These are phyloP conservation scores for Fusarium dlaminii DNA, from an alignment of 2,329 filamentous ascomycete species.

Conservation along the genomic window DNA sequence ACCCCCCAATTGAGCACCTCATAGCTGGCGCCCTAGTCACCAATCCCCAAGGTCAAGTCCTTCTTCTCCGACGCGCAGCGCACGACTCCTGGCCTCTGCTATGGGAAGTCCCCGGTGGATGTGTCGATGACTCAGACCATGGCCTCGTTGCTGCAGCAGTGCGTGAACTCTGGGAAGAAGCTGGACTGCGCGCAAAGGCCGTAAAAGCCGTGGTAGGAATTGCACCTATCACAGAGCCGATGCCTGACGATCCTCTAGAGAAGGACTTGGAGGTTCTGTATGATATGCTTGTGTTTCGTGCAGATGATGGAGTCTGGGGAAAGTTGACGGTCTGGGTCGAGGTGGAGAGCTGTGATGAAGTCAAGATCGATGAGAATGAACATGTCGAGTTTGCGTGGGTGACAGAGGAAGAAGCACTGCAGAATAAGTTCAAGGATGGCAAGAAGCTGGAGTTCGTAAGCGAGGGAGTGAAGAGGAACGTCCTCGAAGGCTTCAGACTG, in stretches of 20 bases:
- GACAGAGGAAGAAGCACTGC: constrained; percentile 48
- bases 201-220: constrained; percentile 40
- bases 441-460: constrained; percentile 46
- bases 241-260: constrained; percentile 18
- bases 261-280: constrained; percentile 34
- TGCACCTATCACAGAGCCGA: not conserved
- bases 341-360: constrained; percentile 36
- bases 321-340: constrained; percentile 45
- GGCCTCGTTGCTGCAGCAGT: constrained; percentile 42
- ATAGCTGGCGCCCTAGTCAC: constrained; percentile 40
- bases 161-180: constrained; percentile 60
- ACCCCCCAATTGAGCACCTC: constrained; percentile 36
- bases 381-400: constrained; percentile 53
- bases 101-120: constrained; percentile 42
- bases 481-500: constrained; percentile 48
- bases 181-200: constrained; percentile 47
- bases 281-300: constrained; percentile 39
- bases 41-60: constrained; percentile 29
- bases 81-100: constrained; percentile 42
- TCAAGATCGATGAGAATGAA: constrained; percentile 49
- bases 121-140: constrained; percentile 34
- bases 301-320: constrained; percentile 41
- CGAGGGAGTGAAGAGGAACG: constrained; percentile 43
- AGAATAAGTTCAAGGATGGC: constrained; percentile 39
- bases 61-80: constrained; percentile 40